Base-by-base conservation (phyloP, 495 filamentous ascomycete species). In the Penicillium tannophilum region DNA sequence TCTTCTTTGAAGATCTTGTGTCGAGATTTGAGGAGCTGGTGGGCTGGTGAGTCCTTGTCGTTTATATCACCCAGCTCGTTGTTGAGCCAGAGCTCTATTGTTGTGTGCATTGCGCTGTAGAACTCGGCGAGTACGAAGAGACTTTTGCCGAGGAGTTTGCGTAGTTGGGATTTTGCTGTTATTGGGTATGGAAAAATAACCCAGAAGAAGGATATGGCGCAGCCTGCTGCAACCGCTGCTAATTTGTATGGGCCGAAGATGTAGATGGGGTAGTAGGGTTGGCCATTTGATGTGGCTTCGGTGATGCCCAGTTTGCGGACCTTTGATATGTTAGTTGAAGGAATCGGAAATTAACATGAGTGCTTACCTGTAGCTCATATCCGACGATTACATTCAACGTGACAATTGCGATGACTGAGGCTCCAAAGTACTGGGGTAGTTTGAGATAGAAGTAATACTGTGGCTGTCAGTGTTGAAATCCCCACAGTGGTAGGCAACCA, bases 171-270 rank as follows among this genome's bases (percentile, higher is more conserved):
- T 26, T 90, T 84, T 16, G 90, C 88, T 0, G 86, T 86, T 35
- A 90, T 77, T 0, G 89, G 88, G 52, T 84, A 89, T 0, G 89
- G 90, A 65, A 92, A 87, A 58, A 92, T 82, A 0, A 89, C 90
- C 86, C 89, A 92, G 62, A 92, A 79, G 61, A 90, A 91, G 12
- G 88, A 88, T 11, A 92, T 83, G 0, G 84, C 73, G 60, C 88
- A 81, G 41, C 90, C 90, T 9, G 81, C 88, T 1, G 82, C 79
- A 1, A 91, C 85, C 6, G 82, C 86, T 11, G 87, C 88, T 0
- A 92, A 77, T 26, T 90, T 81, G 68, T 90, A 89, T 0, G 87
- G 88, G 0, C 80, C 88, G 12, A 92, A 79, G 10, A 82, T 61
- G 72, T 88, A 90, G 52, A 87, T 87, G 49, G 83, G 82, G 59